Percentiles rank a stretch among this genome's conserved stretches.
Conservation (phyloP, 2,329 filamentous ascomycete species). For the Sphaceloma murrayae region DNA sequence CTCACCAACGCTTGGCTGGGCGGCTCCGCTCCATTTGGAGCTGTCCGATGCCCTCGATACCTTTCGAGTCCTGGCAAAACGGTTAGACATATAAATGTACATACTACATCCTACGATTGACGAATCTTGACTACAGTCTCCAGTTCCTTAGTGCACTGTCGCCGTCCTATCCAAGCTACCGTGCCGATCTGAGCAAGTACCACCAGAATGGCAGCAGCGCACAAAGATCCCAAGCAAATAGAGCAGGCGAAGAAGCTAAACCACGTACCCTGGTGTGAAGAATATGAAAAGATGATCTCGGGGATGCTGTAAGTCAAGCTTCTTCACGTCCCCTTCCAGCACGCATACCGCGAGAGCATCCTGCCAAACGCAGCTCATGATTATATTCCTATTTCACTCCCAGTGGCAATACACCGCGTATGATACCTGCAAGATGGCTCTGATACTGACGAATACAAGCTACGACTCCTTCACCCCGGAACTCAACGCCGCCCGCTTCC, state of each 20-base stretch:
- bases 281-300: conserved; percentile 57
- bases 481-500: conserved; percentile 43
- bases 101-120: too few species aligned
- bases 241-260: conserved; percentile 37
- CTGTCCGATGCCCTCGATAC: too few species aligned
- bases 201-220: conserved; percentile 12
- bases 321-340: neutral
- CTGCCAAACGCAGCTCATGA: too few species aligned
- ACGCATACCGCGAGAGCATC: too few species aligned
- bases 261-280: conserved; percentile 48
- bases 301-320: conserved; percentile 45
- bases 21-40: neutral
- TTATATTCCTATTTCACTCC: too few species aligned
- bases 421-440: too few species aligned
- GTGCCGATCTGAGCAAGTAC: neutral
- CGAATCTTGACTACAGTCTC: too few species aligned
- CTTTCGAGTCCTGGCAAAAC: too few species aligned
- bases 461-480: conserved; percentile 44
- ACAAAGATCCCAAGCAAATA: conserved; percentile 16
- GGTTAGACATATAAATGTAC: neutral
- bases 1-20: neutral
- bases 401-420: too few species aligned
- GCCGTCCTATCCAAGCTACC: too few species aligned
- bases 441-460: conserved; percentile 29
- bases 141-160: too few species aligned